Conservation (phyloP, 768 basidiomycete species). For the Phallus indusiatus region DNA sequence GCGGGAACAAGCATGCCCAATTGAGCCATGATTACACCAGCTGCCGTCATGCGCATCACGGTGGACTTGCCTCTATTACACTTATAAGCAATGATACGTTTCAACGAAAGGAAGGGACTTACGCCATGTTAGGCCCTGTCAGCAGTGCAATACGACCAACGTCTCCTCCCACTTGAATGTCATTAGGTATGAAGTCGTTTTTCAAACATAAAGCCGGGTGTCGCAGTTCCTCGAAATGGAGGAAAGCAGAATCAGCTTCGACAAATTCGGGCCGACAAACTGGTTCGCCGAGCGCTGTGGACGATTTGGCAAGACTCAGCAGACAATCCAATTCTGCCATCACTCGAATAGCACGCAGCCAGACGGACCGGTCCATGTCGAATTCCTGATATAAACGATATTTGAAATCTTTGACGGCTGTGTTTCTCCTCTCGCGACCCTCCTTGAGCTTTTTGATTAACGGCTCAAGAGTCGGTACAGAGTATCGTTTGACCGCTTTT, state of each 20-base stretch:
- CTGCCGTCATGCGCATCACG: constrained; percentile 92
- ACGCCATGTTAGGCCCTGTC: constrained; percentile 91
- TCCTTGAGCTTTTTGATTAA: constrained; percentile 83
- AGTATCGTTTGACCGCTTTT: constrained; percentile 71
- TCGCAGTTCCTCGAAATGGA: constrained; percentile 84
- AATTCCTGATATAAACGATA: constrained; percentile 71
- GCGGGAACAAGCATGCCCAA: constrained; percentile 96
- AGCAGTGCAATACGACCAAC: constrained; percentile 71
- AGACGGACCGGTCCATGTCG: constrained; percentile 67
- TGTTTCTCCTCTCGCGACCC: constrained; percentile 78
- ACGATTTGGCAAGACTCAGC: constrained; percentile 83
- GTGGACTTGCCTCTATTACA: constrained; percentile 63
- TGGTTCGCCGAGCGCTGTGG: constrained; percentile 84
- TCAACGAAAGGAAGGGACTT: constrained; percentile 21
- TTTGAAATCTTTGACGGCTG: constrained; percentile 77
- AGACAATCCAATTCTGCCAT: constrained; percentile 96
- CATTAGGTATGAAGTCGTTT: constrained; percentile 83
- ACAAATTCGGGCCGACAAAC: constrained; percentile 87
- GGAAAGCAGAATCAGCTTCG: constrained; percentile 64
- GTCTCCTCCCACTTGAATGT: constrained; percentile 75
- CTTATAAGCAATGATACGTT: constrained; percentile 2
- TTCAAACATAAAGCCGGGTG: constrained; percentile 76
- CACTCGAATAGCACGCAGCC: constrained; percentile 76
- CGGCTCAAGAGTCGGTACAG: constrained; percentile 59
- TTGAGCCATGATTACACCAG: constrained; percentile 92